phyloP scores from a whole-genome alignment of 306 rosid species.

The Prunus fruticosa region DNA sequence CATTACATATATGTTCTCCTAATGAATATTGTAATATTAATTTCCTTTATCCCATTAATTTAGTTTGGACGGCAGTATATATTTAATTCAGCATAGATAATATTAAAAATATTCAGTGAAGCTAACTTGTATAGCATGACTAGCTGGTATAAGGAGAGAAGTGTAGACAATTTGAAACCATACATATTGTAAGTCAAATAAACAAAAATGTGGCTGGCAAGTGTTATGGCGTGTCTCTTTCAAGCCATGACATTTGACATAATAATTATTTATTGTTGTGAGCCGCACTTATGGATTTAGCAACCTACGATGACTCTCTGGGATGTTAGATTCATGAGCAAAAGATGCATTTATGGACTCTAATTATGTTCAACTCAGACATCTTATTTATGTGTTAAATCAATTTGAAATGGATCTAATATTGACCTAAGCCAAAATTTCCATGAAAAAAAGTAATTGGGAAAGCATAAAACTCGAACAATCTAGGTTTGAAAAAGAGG shows the following conservation, averaged over 20 bases:
- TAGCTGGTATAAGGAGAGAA: neutral
- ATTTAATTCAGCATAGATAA: neutral
- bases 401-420: too few relatives aligned
- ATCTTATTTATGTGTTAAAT: too few relatives aligned
- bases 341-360: too few relatives aligned
- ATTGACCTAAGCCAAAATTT: too few relatives aligned
- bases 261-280: too few relatives aligned
- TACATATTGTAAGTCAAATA: neutral
- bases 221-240: too few relatives aligned
- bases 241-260: too few relatives aligned
- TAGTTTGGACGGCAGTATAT: conserved; percentile 2
- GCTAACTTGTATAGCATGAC: neutral
- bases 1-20: neutral
- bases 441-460: neutral
- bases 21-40: neutral
- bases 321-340: too few relatives aligned
- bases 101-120: neutral
- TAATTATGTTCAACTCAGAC: too few relatives aligned
- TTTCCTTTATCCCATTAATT: neutral
- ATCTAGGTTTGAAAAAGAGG: neutral
- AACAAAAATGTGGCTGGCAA: neutral
- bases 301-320: too few relatives aligned
- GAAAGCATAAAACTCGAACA: neutral
- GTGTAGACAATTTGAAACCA: neutral
- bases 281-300: too few relatives aligned